Evolutionary conservation across 768 basidiomycete genomes (phyloP).

Genomic region (Cyclocybe cylindracea): DNA sequence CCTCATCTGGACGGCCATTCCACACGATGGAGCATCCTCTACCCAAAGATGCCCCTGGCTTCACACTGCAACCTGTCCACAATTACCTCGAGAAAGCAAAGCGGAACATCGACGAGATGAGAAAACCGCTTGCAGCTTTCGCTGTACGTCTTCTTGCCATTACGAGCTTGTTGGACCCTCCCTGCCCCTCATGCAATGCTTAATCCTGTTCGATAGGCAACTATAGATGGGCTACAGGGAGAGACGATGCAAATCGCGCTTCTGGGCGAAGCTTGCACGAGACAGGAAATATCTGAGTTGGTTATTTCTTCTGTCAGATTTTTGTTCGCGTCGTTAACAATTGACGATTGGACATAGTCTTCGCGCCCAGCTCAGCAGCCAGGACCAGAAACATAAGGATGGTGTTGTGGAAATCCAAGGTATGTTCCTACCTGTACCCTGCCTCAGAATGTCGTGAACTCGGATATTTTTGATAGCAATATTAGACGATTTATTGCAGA

Average conservation of each 20-base stretch:
- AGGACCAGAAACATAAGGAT: conserved; percentile 44
- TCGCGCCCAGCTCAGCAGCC: conserved; percentile 40
- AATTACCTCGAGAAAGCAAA: conserved; percentile 11
- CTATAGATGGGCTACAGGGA: conserved; percentile 44
- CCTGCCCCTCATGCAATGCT: neutral
- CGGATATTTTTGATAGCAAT: conserved; percentile 35
- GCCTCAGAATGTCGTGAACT: neutral
- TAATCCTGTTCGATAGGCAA: conserved; percentile 30
- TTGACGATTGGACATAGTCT: conserved; percentile 31
- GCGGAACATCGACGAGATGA: conserved; percentile 10
- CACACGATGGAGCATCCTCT: conserved; percentile 14
- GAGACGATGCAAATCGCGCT: conserved; percentile 45
- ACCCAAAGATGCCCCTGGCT: neutral
- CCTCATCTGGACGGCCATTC: neutral
- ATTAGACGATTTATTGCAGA: conserved; percentile 44
- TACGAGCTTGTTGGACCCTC: neutral
- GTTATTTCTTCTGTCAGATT: conserved; percentile 13
- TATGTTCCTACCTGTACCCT: conserved; percentile 17
- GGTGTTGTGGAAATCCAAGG: conserved; percentile 52
- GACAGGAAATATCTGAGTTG: conserved; percentile 42
- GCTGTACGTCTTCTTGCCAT: conserved; percentile 10
- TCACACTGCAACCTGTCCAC: conserved; percentile 5
- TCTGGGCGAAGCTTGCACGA: conserved; percentile 37
- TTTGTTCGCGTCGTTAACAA: neutral
- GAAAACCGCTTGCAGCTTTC: conserved; percentile 16